phyloP scores from a whole-genome alignment of 2,329 filamentous ascomycete species.

The Colletotrichum liaoningense region DNA sequence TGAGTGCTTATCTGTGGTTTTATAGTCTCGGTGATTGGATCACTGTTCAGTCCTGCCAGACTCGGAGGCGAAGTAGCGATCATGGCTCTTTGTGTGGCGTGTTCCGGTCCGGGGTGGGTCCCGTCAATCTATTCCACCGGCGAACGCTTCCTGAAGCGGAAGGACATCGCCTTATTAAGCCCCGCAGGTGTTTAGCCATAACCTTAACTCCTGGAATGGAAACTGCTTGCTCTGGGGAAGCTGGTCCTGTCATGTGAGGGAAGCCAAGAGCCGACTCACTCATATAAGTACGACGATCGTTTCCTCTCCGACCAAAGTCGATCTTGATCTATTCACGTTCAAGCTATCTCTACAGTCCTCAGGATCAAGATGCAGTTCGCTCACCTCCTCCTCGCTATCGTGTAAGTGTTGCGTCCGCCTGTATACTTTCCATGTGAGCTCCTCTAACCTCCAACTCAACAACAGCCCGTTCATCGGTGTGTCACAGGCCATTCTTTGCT shows the following conservation, averaged over 20 bases:
- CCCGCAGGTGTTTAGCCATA: background rate
- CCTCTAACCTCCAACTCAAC: background rate
- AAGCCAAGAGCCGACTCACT: background rate
- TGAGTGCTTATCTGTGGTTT: background rate
- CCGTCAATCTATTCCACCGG: background rate
- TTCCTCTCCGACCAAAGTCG: background rate
- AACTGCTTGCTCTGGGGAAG: background rate
- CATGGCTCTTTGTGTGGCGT: background rate
- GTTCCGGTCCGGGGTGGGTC: background rate
- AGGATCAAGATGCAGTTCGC: background rate
- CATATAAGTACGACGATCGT: background rate
- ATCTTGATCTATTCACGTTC: background rate
- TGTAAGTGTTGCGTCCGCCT: background rate
- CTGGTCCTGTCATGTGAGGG: background rate
- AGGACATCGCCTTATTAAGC: background rate
- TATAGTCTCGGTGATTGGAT: background rate
- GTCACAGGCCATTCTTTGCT: slow-evolving; percentile 10
- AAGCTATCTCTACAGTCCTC: background rate
- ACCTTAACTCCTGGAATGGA: background rate
- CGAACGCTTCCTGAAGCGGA: background rate
- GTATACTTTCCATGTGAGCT: background rate
- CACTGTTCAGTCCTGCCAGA: background rate
- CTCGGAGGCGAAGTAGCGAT: background rate
- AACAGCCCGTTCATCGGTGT: slow-evolving; percentile 7
- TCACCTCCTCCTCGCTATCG: background rate